These are phyloP conservation scores for Forsythia viridissima DNA, from an alignment of 257 asterid genomes.

Conservation along the genomic window DNA sequence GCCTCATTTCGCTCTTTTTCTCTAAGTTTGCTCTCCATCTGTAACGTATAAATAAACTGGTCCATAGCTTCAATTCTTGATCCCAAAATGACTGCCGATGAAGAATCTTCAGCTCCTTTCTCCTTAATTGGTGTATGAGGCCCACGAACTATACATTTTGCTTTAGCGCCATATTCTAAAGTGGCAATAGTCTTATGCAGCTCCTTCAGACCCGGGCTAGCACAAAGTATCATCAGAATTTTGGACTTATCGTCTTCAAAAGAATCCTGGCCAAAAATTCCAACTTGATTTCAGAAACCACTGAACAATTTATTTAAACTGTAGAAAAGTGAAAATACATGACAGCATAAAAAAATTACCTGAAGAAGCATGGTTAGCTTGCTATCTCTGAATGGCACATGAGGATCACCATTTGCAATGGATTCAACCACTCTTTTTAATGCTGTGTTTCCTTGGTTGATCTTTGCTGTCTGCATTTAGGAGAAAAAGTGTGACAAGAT, in stretches of 20 bases:
- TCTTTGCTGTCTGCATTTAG: slow-evolving; percentile 76
- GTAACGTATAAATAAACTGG: slow-evolving; percentile 74
- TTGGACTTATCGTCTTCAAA: slow-evolving; percentile 95
- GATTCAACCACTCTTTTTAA: slow-evolving; percentile 94
- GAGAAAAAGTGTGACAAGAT: neutral
- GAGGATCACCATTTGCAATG: slow-evolving; percentile 94
- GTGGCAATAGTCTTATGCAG: slow-evolving; percentile 91
- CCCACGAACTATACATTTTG: slow-evolving; percentile 88
- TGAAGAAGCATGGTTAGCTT: slow-evolving; percentile 98
- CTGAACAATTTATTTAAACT: slow-evolving; percentile 5
- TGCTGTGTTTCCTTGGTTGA: slow-evolving; percentile 91
- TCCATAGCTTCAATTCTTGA: slow-evolving; percentile 85
- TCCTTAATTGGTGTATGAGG: slow-evolving; percentile 77
- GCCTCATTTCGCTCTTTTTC: slow-evolving; percentile 72
- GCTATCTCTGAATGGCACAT: slow-evolving; percentile 97
- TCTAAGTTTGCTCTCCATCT: slow-evolving; percentile 65
- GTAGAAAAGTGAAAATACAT: neutral
- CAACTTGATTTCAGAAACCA: slow-evolving; percentile 15
- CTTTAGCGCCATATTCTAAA: slow-evolving; percentile 93
- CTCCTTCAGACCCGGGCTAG: slow-evolving; percentile 94
- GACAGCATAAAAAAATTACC: slow-evolving; percentile 35
- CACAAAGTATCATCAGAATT: slow-evolving; percentile 87
- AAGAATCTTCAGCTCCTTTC: slow-evolving; percentile 71
- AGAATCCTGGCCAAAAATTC: slow-evolving; percentile 60
- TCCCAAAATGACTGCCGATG: slow-evolving; percentile 65